Conservation (phyloP, 139 green algal species). For the Coccomyxa sp. region DNA sequence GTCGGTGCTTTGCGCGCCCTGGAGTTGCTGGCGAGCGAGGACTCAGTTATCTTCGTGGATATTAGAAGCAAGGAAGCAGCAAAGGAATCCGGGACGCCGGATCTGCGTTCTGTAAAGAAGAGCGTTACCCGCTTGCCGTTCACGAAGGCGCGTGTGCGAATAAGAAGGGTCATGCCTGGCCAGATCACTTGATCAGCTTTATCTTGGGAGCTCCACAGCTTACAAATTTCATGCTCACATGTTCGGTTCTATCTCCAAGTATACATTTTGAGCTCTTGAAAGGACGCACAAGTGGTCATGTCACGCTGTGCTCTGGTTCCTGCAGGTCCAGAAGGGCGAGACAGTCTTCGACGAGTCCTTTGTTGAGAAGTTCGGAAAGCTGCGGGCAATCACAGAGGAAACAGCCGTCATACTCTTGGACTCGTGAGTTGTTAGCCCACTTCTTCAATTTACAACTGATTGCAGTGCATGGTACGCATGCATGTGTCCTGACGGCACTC, state of each 20-base stretch:
- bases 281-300: background rate
- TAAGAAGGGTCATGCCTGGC: background rate
- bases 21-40: constrained; percentile 24
- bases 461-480: background rate
- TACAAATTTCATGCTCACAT: no score
- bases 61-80: constrained; percentile 34
- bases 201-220: no score
- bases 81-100: constrained; percentile 30
- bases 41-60: constrained; percentile 27
- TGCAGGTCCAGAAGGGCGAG: constrained; percentile 5
- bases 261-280: no score
- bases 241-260: no score
- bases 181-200: no score
- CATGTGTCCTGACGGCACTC: background rate
- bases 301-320: background rate
- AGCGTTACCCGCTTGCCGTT: constrained; percentile 20
- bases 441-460: background rate
- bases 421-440: background rate
- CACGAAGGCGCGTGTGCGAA: constrained; percentile 9
- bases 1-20: constrained; percentile 13
- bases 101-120: constrained; percentile 32
- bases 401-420: constrained; percentile 38
- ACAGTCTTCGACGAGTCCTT: constrained; percentile 27
- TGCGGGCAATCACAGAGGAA: constrained; percentile 24
- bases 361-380: constrained; percentile 27